Conservation (phyloP, 371 early-diverging fungal species). For the Amoeboaphelidium protococcarum region DNA sequence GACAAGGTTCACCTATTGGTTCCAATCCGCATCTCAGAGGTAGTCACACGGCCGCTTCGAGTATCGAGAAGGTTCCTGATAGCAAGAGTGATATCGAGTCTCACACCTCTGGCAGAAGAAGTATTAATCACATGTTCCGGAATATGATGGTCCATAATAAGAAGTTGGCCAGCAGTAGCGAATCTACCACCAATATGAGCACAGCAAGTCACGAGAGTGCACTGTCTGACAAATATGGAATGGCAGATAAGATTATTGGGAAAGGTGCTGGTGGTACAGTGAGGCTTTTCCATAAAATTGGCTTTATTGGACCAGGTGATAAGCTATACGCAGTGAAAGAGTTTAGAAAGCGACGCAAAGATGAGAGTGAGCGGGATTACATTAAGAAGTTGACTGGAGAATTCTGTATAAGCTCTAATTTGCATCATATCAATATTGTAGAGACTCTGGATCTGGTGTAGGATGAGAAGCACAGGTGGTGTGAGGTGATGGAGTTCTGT, state of each 20-base stretch:
- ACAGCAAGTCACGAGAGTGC: no score
- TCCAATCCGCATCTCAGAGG: no score
- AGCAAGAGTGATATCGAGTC: no score
- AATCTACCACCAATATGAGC: no score
- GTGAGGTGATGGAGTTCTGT: slow-evolving; percentile 77
- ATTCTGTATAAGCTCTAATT: slow-evolving; percentile 52
- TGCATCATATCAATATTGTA: slow-evolving; percentile 63
- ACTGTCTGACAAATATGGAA: slow-evolving; percentile 11
- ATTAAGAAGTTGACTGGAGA: slow-evolving; percentile 53
- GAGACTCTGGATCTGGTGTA: slow-evolving; percentile 61
- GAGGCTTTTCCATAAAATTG: slow-evolving; percentile 39
- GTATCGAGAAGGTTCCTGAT: no score
- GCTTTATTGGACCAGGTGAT: slow-evolving; percentile 15
- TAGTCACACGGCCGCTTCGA: no score
- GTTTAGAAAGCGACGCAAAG: slow-evolving; percentile 40
- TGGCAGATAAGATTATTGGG: slow-evolving; percentile 27
- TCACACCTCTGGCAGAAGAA: no score
- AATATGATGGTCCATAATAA: no score
- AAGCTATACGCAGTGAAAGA: slow-evolving; percentile 68
- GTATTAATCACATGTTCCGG: no score
- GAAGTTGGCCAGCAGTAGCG: no score
- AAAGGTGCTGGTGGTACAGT: slow-evolving; percentile 76
- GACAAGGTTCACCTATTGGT: no score
- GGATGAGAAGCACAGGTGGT: slow-evolving; percentile 50
- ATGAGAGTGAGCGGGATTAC: slow-evolving; percentile 60